Conservation (phyloP, 495 filamentous ascomycete species). For the Lasiosphaeria hispida region DNA sequence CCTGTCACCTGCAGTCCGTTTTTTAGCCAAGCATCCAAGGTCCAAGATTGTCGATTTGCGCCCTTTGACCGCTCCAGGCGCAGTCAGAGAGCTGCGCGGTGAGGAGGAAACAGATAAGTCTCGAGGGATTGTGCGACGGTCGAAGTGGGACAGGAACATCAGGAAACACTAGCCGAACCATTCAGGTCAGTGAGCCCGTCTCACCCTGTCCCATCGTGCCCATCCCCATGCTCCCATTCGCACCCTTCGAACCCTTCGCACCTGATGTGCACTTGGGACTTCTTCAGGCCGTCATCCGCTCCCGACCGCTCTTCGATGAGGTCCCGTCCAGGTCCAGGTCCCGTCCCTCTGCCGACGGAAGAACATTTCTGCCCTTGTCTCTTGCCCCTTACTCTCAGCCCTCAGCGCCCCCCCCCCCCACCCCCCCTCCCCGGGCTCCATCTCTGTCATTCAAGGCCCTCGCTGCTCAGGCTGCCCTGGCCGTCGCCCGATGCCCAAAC, state of each 20-base stretch:
- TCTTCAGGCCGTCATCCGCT: not conserved
- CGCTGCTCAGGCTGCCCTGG: not conserved
- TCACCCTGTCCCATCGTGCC: no score
- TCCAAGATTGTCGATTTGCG: no score
- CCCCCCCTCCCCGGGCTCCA: conserved; percentile 3
- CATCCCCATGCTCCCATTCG: no score
- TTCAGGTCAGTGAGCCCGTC: no score
- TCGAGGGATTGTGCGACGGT: not conserved
- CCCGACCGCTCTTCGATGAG: not conserved
- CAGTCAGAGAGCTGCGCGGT: not conserved
- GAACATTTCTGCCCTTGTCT: not conserved
- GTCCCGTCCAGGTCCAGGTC: no score
- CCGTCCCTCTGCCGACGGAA: not conserved
- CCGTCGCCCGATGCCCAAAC: conserved; percentile 10
- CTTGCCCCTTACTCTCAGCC: not conserved
- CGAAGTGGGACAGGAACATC: not conserved
- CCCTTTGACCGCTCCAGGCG: not conserved
- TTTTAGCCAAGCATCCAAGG: no score
- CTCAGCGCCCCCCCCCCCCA: not conserved
- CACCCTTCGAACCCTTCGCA: no score
- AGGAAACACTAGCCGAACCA: not conserved
- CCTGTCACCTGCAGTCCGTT: conserved; percentile 2
- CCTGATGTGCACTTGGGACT: not conserved
- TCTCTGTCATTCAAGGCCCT: not conserved
- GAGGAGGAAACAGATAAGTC: not conserved